These are phyloP conservation scores for Marchantia paleacea DNA, from an alignment of 225 moss, liverwort and hornwort genomes.

Conservation along the genomic window DNA sequence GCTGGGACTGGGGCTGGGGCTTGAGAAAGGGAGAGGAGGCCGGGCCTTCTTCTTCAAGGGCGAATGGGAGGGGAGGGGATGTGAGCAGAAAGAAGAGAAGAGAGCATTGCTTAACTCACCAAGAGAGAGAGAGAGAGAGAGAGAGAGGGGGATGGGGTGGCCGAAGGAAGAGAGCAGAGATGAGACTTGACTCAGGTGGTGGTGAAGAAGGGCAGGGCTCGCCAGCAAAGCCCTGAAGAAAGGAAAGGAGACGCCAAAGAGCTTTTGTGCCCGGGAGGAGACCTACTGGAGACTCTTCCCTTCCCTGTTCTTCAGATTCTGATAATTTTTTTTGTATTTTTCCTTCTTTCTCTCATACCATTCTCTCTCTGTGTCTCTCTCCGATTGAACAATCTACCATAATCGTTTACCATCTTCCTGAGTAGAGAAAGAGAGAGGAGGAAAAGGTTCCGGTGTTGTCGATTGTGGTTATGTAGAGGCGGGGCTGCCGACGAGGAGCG, in stretches of 20 bases:
- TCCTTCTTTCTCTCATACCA: background rate
- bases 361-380: background rate
- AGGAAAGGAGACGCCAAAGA: slow-evolving; percentile 20
- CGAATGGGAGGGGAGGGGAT: background rate
- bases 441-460: background rate
- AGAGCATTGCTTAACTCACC: slow-evolving; percentile 1
- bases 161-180: background rate
- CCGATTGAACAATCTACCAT: slow-evolving; percentile 14
- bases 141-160: background rate
- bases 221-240: slow-evolving; percentile 25
- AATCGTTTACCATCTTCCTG: background rate
- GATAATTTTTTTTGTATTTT: slow-evolving; percentile 5
- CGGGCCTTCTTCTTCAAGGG: background rate
- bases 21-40: background rate
- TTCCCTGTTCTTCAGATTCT: slow-evolving; percentile 12
- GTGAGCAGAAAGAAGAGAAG: background rate
- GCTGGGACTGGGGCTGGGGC: background rate
- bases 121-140: background rate
- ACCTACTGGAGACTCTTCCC: slow-evolving; percentile 9
- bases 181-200: background rate
- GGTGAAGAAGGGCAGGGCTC: background rate
- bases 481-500: slow-evolving; percentile 9
- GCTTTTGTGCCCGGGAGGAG: slow-evolving; percentile 9
- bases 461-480: slow-evolving; percentile 17
- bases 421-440: background rate